Percentiles rank a stretch among this genome's conserved stretches.
These are phyloP conservation scores for Solanum chacoense DNA, from an alignment of 305 asterid species.

Conservation along the genomic window DNA sequence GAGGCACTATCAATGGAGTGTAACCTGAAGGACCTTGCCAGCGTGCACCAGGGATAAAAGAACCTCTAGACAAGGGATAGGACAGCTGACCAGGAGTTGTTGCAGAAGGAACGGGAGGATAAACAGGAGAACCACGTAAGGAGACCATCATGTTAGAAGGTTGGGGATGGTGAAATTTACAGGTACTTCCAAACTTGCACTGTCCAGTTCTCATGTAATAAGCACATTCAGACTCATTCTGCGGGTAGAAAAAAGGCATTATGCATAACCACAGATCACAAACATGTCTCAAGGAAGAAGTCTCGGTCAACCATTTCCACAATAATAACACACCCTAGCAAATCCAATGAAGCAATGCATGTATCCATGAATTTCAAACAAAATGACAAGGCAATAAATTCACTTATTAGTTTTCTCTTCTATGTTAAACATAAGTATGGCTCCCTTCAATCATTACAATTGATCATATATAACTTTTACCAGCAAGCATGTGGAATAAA, in stretches of 20 bases:
- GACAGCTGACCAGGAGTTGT: conserved; percentile 68
- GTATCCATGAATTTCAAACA: neutral
- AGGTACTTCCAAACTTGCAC: conserved; percentile 93
- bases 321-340: neutral
- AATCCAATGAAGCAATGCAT: neutral
- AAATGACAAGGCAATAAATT: neutral
- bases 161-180: conserved; percentile 95
- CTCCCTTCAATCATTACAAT: neutral
- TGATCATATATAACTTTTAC: neutral
- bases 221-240: conserved; percentile 84
- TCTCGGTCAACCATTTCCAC: neutral
- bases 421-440: neutral
- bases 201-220: conserved; percentile 87
- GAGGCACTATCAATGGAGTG: conserved; percentile 78
- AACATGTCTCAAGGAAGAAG: neutral
- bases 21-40: conserved; percentile 94
- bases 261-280: conserved; percentile 4
- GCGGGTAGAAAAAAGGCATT: conserved; percentile 9
- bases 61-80: conserved; percentile 63
- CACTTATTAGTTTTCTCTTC: neutral
- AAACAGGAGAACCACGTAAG: conserved; percentile 77
- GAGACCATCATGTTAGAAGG: conserved; percentile 91
- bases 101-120: conserved; percentile 78
- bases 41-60: conserved; percentile 75
- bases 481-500: neutral